A percentile compares a stretch with the other conserved stretches of the same genome.
phyloP scores from a whole-genome alignment of 2,329 filamentous ascomycete genomes.

The Penicillium sp. region DNA sequence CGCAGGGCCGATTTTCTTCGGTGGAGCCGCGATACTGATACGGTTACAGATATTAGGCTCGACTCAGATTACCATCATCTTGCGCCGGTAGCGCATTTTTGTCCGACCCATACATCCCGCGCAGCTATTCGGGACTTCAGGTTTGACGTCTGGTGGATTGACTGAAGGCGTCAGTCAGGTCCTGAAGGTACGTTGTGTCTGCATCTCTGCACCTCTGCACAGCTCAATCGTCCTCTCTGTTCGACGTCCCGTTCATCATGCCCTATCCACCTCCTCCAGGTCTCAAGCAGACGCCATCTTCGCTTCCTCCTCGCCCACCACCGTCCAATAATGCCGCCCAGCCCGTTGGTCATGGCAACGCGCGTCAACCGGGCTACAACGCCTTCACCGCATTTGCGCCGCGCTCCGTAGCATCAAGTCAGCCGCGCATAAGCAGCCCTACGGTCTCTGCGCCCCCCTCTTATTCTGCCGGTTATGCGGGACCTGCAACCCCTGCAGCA shows the following conservation, averaged over 20 bases:
- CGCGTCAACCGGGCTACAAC: slow-evolving; percentile 34
- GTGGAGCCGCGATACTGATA: neutral
- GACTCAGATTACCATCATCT: neutral
- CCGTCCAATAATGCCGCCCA: slow-evolving; percentile 45
- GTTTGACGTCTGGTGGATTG: slow-evolving; percentile 35
- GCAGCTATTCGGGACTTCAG: slow-evolving; percentile 16
- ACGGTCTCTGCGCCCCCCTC: slow-evolving; percentile 38
- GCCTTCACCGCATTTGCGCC: slow-evolving; percentile 60
- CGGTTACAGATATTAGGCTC: neutral
- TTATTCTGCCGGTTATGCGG: slow-evolving; percentile 33
- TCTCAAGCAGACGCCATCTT: slow-evolving; percentile 54
- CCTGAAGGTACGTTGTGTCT: slow-evolving; percentile 45
- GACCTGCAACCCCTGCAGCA: slow-evolving; percentile 29
- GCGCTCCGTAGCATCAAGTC: slow-evolving; percentile 53
- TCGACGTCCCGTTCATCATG: slow-evolving; percentile 60
- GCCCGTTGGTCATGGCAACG: slow-evolving; percentile 32
- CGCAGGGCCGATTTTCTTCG: neutral
- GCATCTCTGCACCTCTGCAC: slow-evolving; percentile 30
- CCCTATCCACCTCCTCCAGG: slow-evolving; percentile 85
- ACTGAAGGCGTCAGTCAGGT: slow-evolving; percentile 34
- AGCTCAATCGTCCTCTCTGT: slow-evolving; percentile 31
- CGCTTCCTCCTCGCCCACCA: slow-evolving; percentile 76
- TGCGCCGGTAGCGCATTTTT: neutral
- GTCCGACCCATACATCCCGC: neutral
- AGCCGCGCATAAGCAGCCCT: slow-evolving; percentile 38